A percentile compares a stretch with the other conserved stretches of the same genome.
Evolutionary conservation across 208 protist species (phyloP).

Genomic region (Trypanosoma mega): DNA sequence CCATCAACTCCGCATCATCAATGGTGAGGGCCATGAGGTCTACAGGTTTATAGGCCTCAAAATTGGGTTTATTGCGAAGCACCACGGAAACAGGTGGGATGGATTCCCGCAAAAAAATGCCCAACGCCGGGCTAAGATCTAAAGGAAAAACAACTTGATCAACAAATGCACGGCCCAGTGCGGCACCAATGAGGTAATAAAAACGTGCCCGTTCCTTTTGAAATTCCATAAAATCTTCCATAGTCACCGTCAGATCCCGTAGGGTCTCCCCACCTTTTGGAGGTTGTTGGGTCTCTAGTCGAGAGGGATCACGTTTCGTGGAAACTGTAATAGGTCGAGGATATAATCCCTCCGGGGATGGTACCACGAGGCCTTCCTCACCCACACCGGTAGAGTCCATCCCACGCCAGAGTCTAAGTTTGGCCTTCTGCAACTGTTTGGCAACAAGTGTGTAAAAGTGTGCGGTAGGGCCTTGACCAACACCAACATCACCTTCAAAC

Average conservation of each 20-base stretch:
- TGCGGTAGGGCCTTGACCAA: slow-evolving; percentile 87
- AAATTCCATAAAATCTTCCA: slow-evolving; percentile 48
- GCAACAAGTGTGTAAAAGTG: slow-evolving; percentile 89
- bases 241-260: slow-evolving; percentile 8
- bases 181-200: slow-evolving; percentile 75
- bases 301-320: not conserved
- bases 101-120: slow-evolving; percentile 59
- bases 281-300: not conserved
- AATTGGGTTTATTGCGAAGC: slow-evolving; percentile 25
- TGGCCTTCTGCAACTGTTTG: slow-evolving; percentile 40
- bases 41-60: slow-evolving; percentile 43
- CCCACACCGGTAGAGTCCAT: not conserved
- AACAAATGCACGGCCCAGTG: slow-evolving; percentile 74
- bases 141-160: slow-evolving; percentile 81
- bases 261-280: not conserved
- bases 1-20: slow-evolving; percentile 55
- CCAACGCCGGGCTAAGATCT: slow-evolving; percentile 59
- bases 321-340: slow-evolving; percentile 3
- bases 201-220: slow-evolving; percentile 40
- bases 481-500: slow-evolving; percentile 87
- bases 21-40: slow-evolving; percentile 66
- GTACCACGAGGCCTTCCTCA: slow-evolving; percentile 14
- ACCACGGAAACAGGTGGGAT: slow-evolving; percentile 38
- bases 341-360: slow-evolving; percentile 49
- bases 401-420: slow-evolving; percentile 58